Evolutionary conservation across 345 rosid genomes (phyloP).

Genomic region (Citropsis articulata): DNA sequence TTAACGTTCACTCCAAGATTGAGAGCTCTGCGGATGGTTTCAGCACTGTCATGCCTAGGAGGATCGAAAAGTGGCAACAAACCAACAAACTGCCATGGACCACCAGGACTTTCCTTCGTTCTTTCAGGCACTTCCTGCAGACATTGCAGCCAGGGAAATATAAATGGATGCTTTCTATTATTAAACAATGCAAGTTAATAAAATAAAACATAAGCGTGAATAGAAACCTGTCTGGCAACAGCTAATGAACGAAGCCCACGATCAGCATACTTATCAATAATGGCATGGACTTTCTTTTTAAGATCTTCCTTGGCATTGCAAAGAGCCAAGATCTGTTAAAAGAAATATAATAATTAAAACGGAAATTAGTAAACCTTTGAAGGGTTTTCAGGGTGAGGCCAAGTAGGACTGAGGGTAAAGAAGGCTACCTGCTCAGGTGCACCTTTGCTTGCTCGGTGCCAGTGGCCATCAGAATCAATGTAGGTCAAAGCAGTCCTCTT

Average conservation of each 20-base stretch:
- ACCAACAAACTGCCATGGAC: slow-evolving; percentile 82
- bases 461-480: slow-evolving; percentile 59
- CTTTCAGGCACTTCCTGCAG: slow-evolving; percentile 65
- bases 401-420: neutral
- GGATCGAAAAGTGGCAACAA: slow-evolving; percentile 77
- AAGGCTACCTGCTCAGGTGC: slow-evolving; percentile 82
- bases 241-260: slow-evolving; percentile 82
- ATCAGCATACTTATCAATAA: slow-evolving; percentile 73
- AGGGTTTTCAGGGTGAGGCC: neutral
- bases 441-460: slow-evolving; percentile 88
- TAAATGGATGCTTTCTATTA: neutral
- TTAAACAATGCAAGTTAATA: neutral
- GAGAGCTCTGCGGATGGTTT: slow-evolving; percentile 86
- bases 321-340: slow-evolving; percentile 54
- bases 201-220: neutral
- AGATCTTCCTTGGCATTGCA: slow-evolving; percentile 57
- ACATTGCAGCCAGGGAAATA: neutral
- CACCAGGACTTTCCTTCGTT: slow-evolving; percentile 66
- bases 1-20: slow-evolving; percentile 93
- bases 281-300: slow-evolving; percentile 51
- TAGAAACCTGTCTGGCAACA: slow-evolving; percentile 71
- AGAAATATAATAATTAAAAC: neutral
- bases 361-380: neutral
- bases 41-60: slow-evolving; percentile 98
- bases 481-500: slow-evolving; percentile 82